phyloP scores from a whole-genome alignment of 805 yeast species.

The Zygotorulaspora chibaensis region DNA sequence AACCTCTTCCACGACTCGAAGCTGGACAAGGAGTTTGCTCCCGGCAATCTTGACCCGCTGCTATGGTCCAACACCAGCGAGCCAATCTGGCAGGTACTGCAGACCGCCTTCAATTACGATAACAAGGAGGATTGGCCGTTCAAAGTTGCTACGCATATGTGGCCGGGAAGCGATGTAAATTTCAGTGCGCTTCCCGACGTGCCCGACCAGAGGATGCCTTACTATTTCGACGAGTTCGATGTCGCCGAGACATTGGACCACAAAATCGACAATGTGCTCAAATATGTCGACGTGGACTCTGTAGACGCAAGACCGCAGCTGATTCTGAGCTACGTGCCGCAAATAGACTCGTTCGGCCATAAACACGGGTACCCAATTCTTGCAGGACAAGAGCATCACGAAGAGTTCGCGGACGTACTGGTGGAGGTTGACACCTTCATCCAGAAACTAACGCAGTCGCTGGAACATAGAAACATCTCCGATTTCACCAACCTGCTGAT shows the following conservation, averaged over 20 bases:
- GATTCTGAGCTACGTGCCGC: constrained; percentile 72
- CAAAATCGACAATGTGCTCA: constrained; percentile 55
- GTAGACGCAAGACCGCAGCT: constrained; percentile 64
- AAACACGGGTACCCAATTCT: constrained; percentile 60
- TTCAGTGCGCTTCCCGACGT: constrained; percentile 19
- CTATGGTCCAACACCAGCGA: constrained; percentile 79
- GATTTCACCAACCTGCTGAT: constrained; percentile 68
- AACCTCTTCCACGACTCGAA: constrained; percentile 45
- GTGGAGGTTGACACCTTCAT: constrained; percentile 63
- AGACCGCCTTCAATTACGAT: constrained; percentile 46
- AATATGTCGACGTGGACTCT: constrained; percentile 58
- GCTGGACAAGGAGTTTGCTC: constrained; percentile 48
- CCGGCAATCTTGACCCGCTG: constrained; percentile 48
- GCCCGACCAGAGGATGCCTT: constrained; percentile 44
- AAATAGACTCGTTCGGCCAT: constrained; percentile 77
- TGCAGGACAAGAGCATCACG: constrained; percentile 40
- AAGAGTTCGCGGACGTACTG: constrained; percentile 27
- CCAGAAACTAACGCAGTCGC: constrained; percentile 43
- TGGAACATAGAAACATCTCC: constrained; percentile 52
- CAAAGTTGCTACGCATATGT: constrained; percentile 66
- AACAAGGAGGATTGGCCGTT: constrained; percentile 7
- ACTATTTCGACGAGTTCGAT: constrained; percentile 58
- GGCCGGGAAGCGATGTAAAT: constrained; percentile 88
- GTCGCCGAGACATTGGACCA: constrained; percentile 49
- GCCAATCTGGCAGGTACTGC: constrained; percentile 81